Conservation (phyloP, 2,329 filamentous ascomycete species). For the Colletotrichum tabaci region DNA sequence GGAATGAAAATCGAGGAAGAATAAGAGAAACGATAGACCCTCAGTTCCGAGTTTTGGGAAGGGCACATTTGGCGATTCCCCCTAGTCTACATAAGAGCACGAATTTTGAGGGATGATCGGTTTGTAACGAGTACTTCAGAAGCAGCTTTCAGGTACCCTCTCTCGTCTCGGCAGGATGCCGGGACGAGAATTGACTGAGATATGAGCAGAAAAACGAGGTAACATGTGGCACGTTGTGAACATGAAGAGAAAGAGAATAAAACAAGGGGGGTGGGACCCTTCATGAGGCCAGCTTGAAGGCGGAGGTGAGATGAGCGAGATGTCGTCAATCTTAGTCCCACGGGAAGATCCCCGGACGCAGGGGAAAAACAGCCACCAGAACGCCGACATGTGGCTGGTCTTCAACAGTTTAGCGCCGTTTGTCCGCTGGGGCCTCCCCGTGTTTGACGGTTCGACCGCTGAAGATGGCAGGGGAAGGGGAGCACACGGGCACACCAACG, state of each 20-base stretch:
- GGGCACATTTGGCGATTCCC: neutral
- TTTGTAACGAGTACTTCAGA: neutral
- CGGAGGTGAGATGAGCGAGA: constrained; percentile 1
- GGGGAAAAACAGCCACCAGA: constrained; percentile 17
- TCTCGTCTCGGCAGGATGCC: neutral
- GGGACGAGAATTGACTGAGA: neutral
- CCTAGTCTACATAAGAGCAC: neutral
- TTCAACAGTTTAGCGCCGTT: constrained; percentile 8
- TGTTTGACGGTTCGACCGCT: constrained; percentile 16
- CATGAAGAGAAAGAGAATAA: neutral
- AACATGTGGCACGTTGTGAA: neutral
- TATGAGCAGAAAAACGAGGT: neutral
- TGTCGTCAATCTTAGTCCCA: constrained; percentile 1
- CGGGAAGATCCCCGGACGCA: constrained; percentile 16
- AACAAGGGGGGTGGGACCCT: neutral
- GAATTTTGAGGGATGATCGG: constrained; percentile 4
- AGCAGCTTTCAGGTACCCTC: neutral
- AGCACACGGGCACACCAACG: constrained; percentile 6
- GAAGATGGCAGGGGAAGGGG: constrained; percentile 26
- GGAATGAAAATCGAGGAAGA: no score
- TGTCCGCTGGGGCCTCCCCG: constrained; percentile 29
- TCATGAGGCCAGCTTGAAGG: neutral
- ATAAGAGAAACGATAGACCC: neutral
- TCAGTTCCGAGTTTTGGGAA: neutral
- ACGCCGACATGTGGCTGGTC: constrained; percentile 20